Evolutionary conservation across 2,329 filamentous ascomycete genomes (phyloP).

Genomic region (Colletotrichum noveboracense): DNA sequence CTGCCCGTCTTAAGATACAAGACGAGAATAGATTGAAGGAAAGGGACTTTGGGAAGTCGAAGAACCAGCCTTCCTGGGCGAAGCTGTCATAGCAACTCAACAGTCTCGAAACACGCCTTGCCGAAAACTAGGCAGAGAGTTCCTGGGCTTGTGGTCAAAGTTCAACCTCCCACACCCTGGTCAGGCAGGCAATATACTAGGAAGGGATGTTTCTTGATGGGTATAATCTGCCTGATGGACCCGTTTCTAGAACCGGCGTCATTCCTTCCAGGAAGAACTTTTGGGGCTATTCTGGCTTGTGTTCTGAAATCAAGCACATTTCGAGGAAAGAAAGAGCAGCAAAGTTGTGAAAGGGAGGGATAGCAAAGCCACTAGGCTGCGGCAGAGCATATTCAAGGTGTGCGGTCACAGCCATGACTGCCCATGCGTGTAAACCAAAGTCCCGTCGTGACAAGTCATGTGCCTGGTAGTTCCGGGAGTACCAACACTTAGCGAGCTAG

Average conservation of each 20-base stretch:
- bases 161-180: not conserved
- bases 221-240: constrained; percentile 6
- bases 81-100: not conserved
- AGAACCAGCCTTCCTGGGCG: not conserved
- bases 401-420: not conserved
- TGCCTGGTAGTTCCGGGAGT: not conserved
- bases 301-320: not conserved
- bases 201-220: not conserved
- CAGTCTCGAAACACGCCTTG: not conserved
- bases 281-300: constrained; percentile 1
- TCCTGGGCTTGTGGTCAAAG: not conserved
- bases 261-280: constrained; percentile 7
- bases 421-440: constrained; percentile 7
- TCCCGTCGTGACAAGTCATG: constrained; percentile 21
- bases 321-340: not conserved
- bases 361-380: not conserved
- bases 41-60: constrained; percentile 14
- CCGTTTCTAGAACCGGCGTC: not conserved
- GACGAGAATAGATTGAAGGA: not conserved
- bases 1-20: not conserved
- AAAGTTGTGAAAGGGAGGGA: not conserved
- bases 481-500: not conserved
- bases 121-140: constrained; percentile 3
- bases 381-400: not conserved
- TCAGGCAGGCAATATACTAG: constrained; percentile 3